Evolutionary conservation across 257 asterid species (phyloP).

Genomic region (Forsythia viridissima): DNA sequence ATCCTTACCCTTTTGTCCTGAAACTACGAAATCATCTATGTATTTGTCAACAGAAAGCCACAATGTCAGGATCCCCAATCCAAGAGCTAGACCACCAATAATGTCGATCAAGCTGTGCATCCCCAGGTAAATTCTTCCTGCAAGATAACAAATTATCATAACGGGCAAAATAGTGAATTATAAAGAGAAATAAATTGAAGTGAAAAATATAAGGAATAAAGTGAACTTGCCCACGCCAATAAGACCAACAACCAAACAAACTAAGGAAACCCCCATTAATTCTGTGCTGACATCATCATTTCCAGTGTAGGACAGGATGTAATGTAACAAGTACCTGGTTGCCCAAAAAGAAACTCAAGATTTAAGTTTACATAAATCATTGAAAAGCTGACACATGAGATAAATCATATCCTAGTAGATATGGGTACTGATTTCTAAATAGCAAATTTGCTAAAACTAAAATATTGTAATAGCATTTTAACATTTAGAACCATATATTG

Average conservation of each 20-base stretch:
- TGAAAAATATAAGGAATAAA: conserved; percentile 16
- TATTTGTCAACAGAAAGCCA: conserved; percentile 71
- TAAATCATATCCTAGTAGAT: neutral
- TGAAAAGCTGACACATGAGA: conserved; percentile 6
- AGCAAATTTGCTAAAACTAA: neutral
- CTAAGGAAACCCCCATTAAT: conserved; percentile 48
- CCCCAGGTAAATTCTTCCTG: conserved; percentile 93
- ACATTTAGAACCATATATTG: neutral
- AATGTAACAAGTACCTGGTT: conserved; percentile 74
- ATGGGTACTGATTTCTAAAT: neutral
- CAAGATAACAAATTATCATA: conserved; percentile 19
- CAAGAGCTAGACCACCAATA: conserved; percentile 71
- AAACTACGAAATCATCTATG: conserved; percentile 66
- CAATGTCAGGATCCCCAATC: conserved; percentile 64
- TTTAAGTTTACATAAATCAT: conserved; percentile 11
- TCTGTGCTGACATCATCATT: conserved; percentile 32
- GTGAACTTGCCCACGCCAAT: conserved; percentile 65
- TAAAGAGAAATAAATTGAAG: conserved; percentile 13
- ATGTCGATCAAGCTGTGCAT: conserved; percentile 93
- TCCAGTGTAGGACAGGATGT: conserved; percentile 51
- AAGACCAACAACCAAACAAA: conserved; percentile 62
- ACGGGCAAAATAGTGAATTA: neutral
- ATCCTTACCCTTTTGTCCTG: conserved; percentile 75
- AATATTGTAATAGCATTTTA: neutral
- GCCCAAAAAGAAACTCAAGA: conserved; percentile 23